These are phyloP conservation scores for Asterophora parasitica DNA, from an alignment of 768 basidiomycete species.

Conservation along the genomic window DNA sequence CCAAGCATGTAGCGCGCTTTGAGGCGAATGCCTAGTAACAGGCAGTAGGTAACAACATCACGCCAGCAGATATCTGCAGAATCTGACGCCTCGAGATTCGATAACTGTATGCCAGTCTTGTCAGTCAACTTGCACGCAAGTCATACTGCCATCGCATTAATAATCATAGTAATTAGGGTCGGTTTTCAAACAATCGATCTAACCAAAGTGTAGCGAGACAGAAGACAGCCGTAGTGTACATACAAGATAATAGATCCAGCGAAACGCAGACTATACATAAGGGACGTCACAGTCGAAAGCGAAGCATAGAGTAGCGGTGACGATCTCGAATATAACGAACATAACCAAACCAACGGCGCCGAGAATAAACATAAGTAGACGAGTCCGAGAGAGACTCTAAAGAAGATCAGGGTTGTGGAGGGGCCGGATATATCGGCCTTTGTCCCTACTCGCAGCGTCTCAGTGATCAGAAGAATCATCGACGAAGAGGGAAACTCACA, in stretches of 20 bases:
- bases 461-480: neutral
- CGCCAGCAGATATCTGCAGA: too few relatives aligned
- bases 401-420: slow-evolving; percentile 10
- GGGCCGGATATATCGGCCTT: slow-evolving; percentile 12
- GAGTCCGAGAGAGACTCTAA: neutral
- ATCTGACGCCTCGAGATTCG: too few relatives aligned
- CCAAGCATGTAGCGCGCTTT: too few relatives aligned
- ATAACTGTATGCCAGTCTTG: too few relatives aligned
- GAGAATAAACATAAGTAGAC: neutral
- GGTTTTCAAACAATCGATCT: neutral
- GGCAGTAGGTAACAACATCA: too few relatives aligned
- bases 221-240: slow-evolving; percentile 2
- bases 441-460: slow-evolving; percentile 7
- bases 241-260: slow-evolving; percentile 9
- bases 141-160: too few relatives aligned
- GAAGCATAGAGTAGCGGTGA: neutral
- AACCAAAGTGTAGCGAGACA: neutral
- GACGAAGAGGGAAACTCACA: slow-evolving; percentile 28
- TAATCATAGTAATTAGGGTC: neutral
- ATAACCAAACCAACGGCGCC: neutral
- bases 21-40: too few relatives aligned
- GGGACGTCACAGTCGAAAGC: neutral
- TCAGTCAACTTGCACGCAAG: too few relatives aligned
- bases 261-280: neutral
- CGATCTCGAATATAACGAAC: neutral